These are phyloP conservation scores for Helotiales sp. DNA, from an alignment of 2,329 filamentous ascomycete species.

Conservation along the genomic window DNA sequence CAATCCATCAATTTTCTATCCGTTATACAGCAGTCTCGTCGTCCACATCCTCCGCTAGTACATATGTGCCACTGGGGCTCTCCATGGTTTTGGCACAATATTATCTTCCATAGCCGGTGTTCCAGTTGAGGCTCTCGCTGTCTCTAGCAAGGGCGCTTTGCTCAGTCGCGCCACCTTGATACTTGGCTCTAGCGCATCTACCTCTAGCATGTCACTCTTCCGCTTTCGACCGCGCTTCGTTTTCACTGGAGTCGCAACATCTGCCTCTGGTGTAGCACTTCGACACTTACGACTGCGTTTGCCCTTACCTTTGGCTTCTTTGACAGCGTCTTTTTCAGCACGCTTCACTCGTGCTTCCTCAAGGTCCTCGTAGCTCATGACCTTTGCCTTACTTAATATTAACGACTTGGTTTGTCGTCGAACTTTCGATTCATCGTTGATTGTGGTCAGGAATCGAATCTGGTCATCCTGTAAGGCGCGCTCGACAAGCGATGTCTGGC, in stretches of 20 bases:
- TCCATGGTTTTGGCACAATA: no score
- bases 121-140: no score
- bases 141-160: no score
- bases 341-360: constrained; percentile 18
- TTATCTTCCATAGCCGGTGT: no score
- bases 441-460: constrained; percentile 23
- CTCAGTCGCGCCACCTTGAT: no score
- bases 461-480: constrained; percentile 32
- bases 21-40: no score
- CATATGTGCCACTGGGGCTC: no score
- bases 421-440: constrained; percentile 22
- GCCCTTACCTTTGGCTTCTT: constrained; percentile 19
- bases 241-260: constrained; percentile 9
- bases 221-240: constrained; percentile 22
- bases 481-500: constrained; percentile 27
- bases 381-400: constrained; percentile 22
- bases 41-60: no score
- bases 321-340: constrained; percentile 15
- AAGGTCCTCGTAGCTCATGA: constrained; percentile 36
- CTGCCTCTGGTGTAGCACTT: constrained; percentile 4
- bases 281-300: constrained; percentile 20
- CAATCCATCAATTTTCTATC: no score
- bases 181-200: no score
- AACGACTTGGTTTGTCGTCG: constrained; percentile 14
- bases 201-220: no score